A percentile compares a stretch with the other conserved stretches of the same genome.
Evolutionary conservation across 73 alveolate genomes (phyloP).

Genomic region (Breviolum minutum): DNA sequence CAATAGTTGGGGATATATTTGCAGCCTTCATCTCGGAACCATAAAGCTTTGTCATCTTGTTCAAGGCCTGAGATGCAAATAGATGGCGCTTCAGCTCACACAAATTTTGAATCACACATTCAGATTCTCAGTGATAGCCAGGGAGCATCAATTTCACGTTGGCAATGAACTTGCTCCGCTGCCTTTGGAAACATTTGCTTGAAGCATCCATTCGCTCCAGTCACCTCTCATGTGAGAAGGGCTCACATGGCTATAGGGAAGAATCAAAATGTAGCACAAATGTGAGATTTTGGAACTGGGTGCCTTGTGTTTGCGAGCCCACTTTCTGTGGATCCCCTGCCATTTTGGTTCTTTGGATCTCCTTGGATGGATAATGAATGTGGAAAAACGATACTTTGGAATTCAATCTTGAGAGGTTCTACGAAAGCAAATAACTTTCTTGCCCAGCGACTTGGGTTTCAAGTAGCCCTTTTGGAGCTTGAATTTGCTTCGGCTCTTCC

Average conservation of each 20-base stretch:
- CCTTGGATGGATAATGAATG: neutral
- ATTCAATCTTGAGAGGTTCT: neutral
- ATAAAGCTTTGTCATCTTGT: neutral
- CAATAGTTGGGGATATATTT: neutral
- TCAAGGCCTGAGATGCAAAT: neutral
- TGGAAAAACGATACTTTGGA: neutral
- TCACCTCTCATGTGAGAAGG: neutral
- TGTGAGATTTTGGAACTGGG: neutral
- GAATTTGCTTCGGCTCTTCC: neutral
- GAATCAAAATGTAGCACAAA: neutral
- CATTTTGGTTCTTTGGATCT: neutral
- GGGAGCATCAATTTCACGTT: neutral
- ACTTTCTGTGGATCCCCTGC: neutral
- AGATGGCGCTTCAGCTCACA: too few species aligned
- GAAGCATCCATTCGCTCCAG: neutral
- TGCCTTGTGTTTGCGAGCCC: conserved; percentile 10
- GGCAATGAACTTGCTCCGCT: neutral
- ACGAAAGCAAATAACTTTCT: neutral
- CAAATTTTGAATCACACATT: neutral
- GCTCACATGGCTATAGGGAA: neutral
- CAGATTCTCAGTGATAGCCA: neutral
- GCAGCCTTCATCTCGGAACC: neutral
- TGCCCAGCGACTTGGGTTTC: too few species aligned
- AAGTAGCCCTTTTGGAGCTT: too few species aligned
- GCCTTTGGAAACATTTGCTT: neutral